phyloP scores from a whole-genome alignment of 768 basidiomycete genomes.

The Trametes gibbosa region DNA sequence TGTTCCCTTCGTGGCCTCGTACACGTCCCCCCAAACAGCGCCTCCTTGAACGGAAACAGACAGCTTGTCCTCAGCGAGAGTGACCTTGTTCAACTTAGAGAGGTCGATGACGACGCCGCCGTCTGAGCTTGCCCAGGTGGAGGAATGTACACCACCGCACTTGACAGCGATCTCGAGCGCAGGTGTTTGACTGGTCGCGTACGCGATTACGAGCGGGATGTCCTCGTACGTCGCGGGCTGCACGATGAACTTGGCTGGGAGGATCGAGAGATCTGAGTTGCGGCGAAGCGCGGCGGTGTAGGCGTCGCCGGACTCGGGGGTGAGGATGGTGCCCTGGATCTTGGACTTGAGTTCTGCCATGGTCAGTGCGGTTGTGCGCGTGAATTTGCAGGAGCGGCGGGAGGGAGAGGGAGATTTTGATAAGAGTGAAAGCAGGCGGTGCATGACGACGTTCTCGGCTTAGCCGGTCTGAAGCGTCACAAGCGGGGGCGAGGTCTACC shows the following conservation, averaged over 20 bases:
- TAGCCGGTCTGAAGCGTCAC: neutral
- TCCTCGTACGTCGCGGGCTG: conserved; percentile 19
- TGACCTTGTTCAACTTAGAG: conserved; percentile 26
- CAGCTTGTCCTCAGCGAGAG: conserved; percentile 27
- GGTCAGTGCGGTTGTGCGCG: neutral
- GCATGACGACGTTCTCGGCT: neutral
- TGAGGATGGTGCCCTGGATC: conserved; percentile 18
- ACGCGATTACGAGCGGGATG: conserved; percentile 17
- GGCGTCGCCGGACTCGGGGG: conserved; percentile 13
- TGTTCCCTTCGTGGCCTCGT: conserved; percentile 20
- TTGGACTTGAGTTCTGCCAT: conserved; percentile 11
- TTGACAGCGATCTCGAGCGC: conserved; percentile 27
- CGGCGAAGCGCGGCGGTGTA: conserved; percentile 21
- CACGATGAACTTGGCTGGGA: conserved; percentile 17
- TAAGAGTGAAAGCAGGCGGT: neutral
- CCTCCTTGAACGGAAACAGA: conserved; percentile 32
- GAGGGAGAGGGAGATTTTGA: conserved; percentile 1
- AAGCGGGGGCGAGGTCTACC: neutral
- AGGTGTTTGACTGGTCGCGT: conserved; percentile 14
- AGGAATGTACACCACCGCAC: conserved; percentile 32
- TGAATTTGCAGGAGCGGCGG: neutral
- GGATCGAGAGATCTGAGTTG: conserved; percentile 20
- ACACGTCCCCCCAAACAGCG: conserved; percentile 29
- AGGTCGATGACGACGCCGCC: conserved; percentile 37
- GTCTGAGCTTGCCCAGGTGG: conserved; percentile 32